These are phyloP conservation scores for Talaromyces sp. DNA, from an alignment of 2,329 filamentous ascomycete genomes.

Conservation along the genomic window DNA sequence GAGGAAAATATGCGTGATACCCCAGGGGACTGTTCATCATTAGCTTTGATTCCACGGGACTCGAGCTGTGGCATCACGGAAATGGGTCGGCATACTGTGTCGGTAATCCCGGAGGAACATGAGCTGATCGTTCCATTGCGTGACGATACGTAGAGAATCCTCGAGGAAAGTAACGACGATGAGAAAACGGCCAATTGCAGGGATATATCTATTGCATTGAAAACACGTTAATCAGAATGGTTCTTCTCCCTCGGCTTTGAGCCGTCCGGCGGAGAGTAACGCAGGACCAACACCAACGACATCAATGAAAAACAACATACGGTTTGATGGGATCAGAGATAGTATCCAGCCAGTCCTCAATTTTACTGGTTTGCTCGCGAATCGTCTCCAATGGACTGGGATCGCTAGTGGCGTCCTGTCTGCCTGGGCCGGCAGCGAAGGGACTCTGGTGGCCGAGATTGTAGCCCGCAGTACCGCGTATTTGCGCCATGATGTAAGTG, in stretches of 20 bases:
- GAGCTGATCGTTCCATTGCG: slow-evolving; percentile 95
- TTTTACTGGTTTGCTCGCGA: slow-evolving; percentile 93
- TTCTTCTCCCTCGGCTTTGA: slow-evolving; percentile 25
- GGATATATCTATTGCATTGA: slow-evolving; percentile 70
- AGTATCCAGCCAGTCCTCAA: slow-evolving; percentile 88
- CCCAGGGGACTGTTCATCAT: slow-evolving; percentile 67
- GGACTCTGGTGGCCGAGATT: slow-evolving; percentile 73
- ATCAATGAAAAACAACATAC: slow-evolving; percentile 47
- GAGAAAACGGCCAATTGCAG: slow-evolving; percentile 91
- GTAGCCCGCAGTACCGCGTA: slow-evolving; percentile 72
- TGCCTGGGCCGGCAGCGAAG: slow-evolving; percentile 59
- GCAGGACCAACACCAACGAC: neutral
- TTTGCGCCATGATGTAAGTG: slow-evolving; percentile 44
- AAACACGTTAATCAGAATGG: slow-evolving; percentile 25
- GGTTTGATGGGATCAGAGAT: slow-evolving; percentile 89
- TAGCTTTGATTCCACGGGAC: neutral
- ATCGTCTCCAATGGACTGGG: slow-evolving; percentile 82
- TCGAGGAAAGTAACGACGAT: slow-evolving; percentile 99
- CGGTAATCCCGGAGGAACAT: slow-evolving; percentile 89
- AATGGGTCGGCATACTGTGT: slow-evolving; percentile 65
- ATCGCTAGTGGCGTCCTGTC: slow-evolving; percentile 61
- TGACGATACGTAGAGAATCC: slow-evolving; percentile 91
- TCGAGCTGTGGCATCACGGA: slow-evolving; percentile 8
- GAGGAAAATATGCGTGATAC: slow-evolving; percentile 89
- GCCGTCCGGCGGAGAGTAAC: neutral